These are phyloP conservation scores for Phaeomoniella chlamydospora DNA, from an alignment of 2,329 filamentous ascomycete genomes.

Conservation along the genomic window DNA sequence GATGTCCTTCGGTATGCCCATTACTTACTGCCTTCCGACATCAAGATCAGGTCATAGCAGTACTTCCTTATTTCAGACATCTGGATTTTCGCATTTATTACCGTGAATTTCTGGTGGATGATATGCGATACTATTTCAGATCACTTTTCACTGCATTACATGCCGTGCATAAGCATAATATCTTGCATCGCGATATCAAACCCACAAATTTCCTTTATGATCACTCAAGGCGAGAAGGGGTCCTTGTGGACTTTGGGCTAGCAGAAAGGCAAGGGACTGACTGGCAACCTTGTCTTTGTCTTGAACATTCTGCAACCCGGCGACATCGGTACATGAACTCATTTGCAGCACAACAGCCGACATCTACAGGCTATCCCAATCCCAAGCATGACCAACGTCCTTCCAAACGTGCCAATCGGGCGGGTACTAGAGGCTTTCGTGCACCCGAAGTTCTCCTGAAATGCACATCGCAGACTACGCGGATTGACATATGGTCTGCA, in stretches of 20 bases:
- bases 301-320: constrained; percentile 48
- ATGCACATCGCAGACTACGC: constrained; percentile 84
- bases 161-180: constrained; percentile 68
- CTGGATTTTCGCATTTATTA: constrained; percentile 88
- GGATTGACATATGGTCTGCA: constrained; percentile 93
- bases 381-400: constrained; percentile 70
- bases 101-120: constrained; percentile 68
- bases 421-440: constrained; percentile 87
- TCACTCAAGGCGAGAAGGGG: constrained; percentile 51
- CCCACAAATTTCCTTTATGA: constrained; percentile 46
- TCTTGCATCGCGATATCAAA: constrained; percentile 92
- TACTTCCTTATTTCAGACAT: constrained; percentile 91
- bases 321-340: constrained; percentile 26
- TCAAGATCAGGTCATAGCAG: constrained; percentile 86
- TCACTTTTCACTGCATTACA: constrained; percentile 75
- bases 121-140: constrained; percentile 80
- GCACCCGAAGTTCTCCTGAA: constrained; percentile 95
- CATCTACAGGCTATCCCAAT: constrained; percentile 54
- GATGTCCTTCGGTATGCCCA: constrained; percentile 76
- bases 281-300: constrained; percentile 68
- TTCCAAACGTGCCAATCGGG: constrained; percentile 81
- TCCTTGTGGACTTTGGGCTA: constrained; percentile 97
- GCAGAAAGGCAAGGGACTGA: constrained; percentile 65
- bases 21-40: constrained; percentile 94
- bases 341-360: constrained; percentile 20